These are phyloP conservation scores for Penicillium taxi DNA, from an alignment of 495 filamentous ascomycete genomes.

Conservation along the genomic window DNA sequence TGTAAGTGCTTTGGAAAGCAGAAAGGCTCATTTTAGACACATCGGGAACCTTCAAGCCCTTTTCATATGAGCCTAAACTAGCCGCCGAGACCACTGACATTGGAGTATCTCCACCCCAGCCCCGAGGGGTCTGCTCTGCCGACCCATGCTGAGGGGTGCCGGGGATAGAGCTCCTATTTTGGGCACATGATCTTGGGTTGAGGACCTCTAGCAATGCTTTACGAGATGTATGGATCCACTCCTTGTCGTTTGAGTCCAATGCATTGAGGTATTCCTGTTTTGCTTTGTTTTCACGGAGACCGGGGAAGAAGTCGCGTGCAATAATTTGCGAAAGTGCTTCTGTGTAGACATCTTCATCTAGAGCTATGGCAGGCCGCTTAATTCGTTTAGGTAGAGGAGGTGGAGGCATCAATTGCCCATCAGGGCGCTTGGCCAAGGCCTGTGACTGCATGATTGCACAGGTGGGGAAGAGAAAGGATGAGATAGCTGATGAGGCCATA, in stretches of 20 bases:
- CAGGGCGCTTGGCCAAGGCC: constrained; percentile 39
- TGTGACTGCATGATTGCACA: constrained; percentile 17
- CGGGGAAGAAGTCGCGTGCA: constrained; percentile 93
- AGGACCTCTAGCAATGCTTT: constrained; percentile 68
- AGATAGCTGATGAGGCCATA: constrained; percentile 1
- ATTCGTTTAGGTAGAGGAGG: constrained; percentile 85
- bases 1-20: constrained; percentile 86
- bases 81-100: constrained; percentile 46
- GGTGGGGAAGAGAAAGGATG: not conserved
- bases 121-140: constrained; percentile 41
- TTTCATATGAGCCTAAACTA: constrained; percentile 16
- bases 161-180: constrained; percentile 24
- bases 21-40: constrained; percentile 67
- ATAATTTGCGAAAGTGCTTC: constrained; percentile 89
- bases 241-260: constrained; percentile 69
- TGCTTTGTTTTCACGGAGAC: constrained; percentile 71
- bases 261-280: constrained; percentile 92
- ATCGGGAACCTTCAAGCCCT: constrained; percentile 52
- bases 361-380: constrained; percentile 79
- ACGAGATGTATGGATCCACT: constrained; percentile 79
- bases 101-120: constrained; percentile 59
- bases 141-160: constrained; percentile 23
- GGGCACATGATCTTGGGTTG: constrained; percentile 44
- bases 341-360: constrained; percentile 93
- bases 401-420: constrained; percentile 78